These are phyloP conservation scores for Pochonia chlamydosporia DNA, from an alignment of 2,329 filamentous ascomycete species.

Conservation along the genomic window DNA sequence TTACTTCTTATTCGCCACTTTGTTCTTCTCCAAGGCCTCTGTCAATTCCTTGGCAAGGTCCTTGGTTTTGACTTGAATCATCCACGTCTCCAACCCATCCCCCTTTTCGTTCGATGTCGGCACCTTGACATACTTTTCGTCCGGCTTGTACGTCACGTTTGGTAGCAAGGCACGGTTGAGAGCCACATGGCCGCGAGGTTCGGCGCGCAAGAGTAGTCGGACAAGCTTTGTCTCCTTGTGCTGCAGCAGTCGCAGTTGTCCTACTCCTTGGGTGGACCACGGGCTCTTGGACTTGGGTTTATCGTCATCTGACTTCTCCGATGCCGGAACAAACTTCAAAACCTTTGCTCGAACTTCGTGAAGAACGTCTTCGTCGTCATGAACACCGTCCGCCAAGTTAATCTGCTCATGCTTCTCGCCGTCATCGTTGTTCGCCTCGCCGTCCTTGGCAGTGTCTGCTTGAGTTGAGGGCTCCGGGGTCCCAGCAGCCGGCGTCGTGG, in stretches of 20 bases:
- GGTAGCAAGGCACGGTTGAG: slow-evolving; percentile 64
- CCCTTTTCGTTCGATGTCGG: slow-evolving; percentile 52
- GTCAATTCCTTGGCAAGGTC: slow-evolving; percentile 51
- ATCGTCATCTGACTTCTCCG: slow-evolving; percentile 39
- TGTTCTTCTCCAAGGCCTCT: slow-evolving; percentile 45
- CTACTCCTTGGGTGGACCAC: slow-evolving; percentile 67
- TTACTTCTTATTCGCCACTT: slow-evolving; percentile 50
- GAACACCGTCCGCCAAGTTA: slow-evolving; percentile 61
- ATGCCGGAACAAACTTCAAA: slow-evolving; percentile 50
- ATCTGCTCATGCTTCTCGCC: slow-evolving; percentile 62
- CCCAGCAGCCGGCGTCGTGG: slow-evolving; percentile 52
- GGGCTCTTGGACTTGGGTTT: slow-evolving; percentile 45
- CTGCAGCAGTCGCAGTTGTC: slow-evolving; percentile 65
- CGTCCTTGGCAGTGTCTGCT: slow-evolving; percentile 34
- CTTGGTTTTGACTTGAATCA: slow-evolving; percentile 63
- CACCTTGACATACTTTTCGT: slow-evolving; percentile 56
- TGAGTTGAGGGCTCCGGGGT: slow-evolving; percentile 51
- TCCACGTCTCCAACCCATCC: slow-evolving; percentile 60
- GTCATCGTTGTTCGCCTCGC: slow-evolving; percentile 39
- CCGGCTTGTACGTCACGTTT: slow-evolving; percentile 55
- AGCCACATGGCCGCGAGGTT: slow-evolving; percentile 67
- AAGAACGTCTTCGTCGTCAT: slow-evolving; percentile 66
- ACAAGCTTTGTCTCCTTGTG: slow-evolving; percentile 63
- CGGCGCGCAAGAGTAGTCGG: slow-evolving; percentile 66
- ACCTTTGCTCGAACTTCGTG: slow-evolving; percentile 68